Evolutionary conservation across 2,329 filamentous ascomycete genomes (phyloP), one percentile per base, ranked within the genome.

Genomic region (Neoarthrinium moseri): DNA sequence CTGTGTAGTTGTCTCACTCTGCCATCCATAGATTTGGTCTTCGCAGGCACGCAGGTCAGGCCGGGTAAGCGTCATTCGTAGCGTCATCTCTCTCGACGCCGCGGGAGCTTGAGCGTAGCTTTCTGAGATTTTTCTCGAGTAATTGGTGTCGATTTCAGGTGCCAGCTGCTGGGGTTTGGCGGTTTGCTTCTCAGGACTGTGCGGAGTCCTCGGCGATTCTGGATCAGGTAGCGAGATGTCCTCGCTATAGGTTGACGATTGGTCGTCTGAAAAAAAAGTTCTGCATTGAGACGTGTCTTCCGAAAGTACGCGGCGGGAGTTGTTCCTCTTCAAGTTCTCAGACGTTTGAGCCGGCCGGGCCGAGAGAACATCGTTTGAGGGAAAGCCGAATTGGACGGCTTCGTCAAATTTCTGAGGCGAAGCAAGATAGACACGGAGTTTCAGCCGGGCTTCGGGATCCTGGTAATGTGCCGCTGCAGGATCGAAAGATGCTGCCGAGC

Each of bases 391-490:
- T 62, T 95, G 89, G 43, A 97, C 81, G 1, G 89, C 91, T 67
- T 97, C 92, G 62, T 97, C 92, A 56, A 97, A 97, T 62, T 95
- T 96, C 55, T 95, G 89, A 1, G 91, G 87, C 1, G 91, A 95
- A 6, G 89, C 87, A 17, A 96, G 79, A 58, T 91, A 96, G 6
- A 89, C 83, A 11, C 91, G 84, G 17, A 97, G 73, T 67, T 95
- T 96, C 56, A 89, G 76, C 26, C 92, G 82, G 30, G 91, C 89
- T 62, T 95, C 89, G 0, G 91, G 90, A 56, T 96, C 91, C 62
- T 90, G 89, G 60, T 96, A 96, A 67, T 96, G 87, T 29, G 88
- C 81, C 4, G 89, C 87, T 26, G 79, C 75, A 4, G 85, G 78
- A 56, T 95, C 89, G 47, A 88, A 80, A 17, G 74, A 75, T 1